phyloP scores from a whole-genome alignment of 306 rosid genomes.

The Hylodesmum podocarpum region DNA sequence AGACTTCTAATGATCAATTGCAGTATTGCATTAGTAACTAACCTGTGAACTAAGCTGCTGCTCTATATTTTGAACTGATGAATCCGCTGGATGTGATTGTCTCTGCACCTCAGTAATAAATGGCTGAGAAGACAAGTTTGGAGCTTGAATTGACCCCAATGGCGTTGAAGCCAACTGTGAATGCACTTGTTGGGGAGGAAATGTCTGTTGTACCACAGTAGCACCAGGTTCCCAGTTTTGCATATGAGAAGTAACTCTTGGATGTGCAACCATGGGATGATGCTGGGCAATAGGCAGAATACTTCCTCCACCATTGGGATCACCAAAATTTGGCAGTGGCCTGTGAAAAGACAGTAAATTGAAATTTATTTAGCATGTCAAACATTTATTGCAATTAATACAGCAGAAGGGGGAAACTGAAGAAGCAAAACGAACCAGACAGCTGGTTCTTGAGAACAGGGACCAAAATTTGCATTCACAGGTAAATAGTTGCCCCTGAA shows the following conservation, averaged over 20 bases:
- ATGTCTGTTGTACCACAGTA: constrained; percentile 44
- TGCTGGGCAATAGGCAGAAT: constrained; percentile 50
- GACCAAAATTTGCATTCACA: constrained; percentile 45
- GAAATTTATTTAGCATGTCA: constrained; percentile 9
- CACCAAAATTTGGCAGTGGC: constrained; percentile 51
- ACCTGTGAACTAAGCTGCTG: constrained; percentile 69
- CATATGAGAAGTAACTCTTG: constrained; percentile 48
- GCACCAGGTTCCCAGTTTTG: constrained; percentile 62
- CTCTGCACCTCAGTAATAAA: constrained; percentile 52
- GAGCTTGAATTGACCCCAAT: constrained; percentile 43
- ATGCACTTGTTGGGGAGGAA: constrained; percentile 49
- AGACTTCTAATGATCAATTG: constrained; percentile 14
- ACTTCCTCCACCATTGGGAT: constrained; percentile 48
- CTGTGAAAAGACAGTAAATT: constrained; percentile 44
- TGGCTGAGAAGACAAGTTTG: constrained; percentile 48
- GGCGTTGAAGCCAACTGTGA: constrained; percentile 52
- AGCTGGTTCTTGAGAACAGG: constrained; percentile 52
- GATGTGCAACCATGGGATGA: constrained; percentile 53
- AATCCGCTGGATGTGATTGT: constrained; percentile 44
- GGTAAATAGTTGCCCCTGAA: constrained; percentile 51
- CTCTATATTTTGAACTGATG: constrained; percentile 42
- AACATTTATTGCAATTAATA: not conserved
- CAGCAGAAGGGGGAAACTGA: not conserved
- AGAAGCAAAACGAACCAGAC: constrained; percentile 50
- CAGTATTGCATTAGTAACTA: constrained; percentile 41